Conservation (phyloP, 2,329 filamentous ascomycete genomes). For the Aureobasidium namibiae region DNA sequence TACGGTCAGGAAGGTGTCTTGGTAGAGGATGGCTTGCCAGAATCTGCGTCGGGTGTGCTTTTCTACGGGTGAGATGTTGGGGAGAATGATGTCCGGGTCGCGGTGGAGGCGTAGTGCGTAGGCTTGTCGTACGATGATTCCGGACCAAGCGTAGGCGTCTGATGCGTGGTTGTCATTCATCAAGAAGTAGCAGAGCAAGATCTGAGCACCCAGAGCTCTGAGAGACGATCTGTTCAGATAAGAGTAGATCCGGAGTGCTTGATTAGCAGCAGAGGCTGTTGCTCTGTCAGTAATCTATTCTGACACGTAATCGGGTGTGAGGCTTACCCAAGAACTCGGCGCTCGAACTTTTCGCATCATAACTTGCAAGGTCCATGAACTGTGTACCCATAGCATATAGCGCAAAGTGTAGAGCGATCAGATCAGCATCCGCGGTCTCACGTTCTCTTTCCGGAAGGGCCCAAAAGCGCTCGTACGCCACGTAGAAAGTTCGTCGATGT, state of each 20-base stretch:
- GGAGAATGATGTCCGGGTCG: constrained; percentile 64
- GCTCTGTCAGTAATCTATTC: background rate
- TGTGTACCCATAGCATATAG: constrained; percentile 73
- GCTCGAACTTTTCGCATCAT: constrained; percentile 60
- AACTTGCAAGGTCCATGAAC: constrained; percentile 54
- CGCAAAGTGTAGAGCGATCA: constrained; percentile 65
- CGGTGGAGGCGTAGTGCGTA: constrained; percentile 77
- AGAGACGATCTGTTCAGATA: constrained; percentile 69
- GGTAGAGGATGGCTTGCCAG: constrained; percentile 73
- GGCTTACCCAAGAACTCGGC: constrained; percentile 62
- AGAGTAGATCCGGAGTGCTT: constrained; percentile 65
- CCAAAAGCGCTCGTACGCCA: constrained; percentile 75
- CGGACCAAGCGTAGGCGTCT: constrained; percentile 75
- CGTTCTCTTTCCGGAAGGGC: constrained; percentile 50
- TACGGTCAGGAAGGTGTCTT: constrained; percentile 75
- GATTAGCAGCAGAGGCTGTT: constrained; percentile 59
- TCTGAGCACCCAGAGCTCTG: constrained; percentile 69
- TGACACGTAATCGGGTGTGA: background rate
- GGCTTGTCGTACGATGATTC: constrained; percentile 66
- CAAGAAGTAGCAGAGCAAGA: constrained; percentile 72
- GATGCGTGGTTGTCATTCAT: constrained; percentile 82
- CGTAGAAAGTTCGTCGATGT: constrained; percentile 65
- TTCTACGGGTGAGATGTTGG: constrained; percentile 58
- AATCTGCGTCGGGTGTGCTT: constrained; percentile 73
- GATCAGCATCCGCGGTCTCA: constrained; percentile 54